phyloP scores from a whole-genome alignment of 2,329 filamentous ascomycete species.

The Aureobasidium sp. region DNA sequence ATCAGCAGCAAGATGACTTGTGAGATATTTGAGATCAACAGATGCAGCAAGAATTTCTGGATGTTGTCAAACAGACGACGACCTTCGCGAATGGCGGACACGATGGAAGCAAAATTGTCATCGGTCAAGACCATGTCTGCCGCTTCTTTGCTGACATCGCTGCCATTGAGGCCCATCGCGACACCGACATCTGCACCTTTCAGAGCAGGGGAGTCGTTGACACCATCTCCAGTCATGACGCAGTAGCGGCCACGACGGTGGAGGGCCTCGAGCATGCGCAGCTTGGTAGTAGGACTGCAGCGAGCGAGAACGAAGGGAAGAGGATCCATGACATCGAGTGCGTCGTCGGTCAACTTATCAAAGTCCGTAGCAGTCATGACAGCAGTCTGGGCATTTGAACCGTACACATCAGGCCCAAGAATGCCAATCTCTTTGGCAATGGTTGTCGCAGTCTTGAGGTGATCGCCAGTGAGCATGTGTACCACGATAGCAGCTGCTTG shows the following conservation, averaged over 20 bases:
- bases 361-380: conserved; percentile 38
- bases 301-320: conserved; percentile 38
- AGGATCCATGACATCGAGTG: conserved; percentile 33
- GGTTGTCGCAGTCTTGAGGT: conserved; percentile 37
- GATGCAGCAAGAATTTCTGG: conserved; percentile 40
- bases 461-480: conserved; percentile 42
- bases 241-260: conserved; percentile 34
- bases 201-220: conserved; percentile 38
- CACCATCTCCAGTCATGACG: conserved; percentile 37
- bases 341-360: conserved; percentile 34
- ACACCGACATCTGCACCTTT: conserved; percentile 39
- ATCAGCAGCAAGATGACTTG: conserved; percentile 40
- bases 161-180: conserved; percentile 36
- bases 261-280: conserved; percentile 39
- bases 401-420: conserved; percentile 24
- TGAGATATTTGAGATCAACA: conserved; percentile 40
- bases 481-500: conserved; percentile 40
- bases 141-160: conserved; percentile 37
- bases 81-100: conserved; percentile 37
- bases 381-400: conserved; percentile 21
- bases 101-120: conserved; percentile 38
- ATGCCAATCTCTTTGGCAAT: conserved; percentile 42
- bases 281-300: conserved; percentile 39
- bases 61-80: conserved; percentile 40
- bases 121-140: conserved; percentile 38